Evolutionary conservation across 2,329 filamentous ascomycete species (phyloP).

Genomic region (Tothia fuscella): DNA sequence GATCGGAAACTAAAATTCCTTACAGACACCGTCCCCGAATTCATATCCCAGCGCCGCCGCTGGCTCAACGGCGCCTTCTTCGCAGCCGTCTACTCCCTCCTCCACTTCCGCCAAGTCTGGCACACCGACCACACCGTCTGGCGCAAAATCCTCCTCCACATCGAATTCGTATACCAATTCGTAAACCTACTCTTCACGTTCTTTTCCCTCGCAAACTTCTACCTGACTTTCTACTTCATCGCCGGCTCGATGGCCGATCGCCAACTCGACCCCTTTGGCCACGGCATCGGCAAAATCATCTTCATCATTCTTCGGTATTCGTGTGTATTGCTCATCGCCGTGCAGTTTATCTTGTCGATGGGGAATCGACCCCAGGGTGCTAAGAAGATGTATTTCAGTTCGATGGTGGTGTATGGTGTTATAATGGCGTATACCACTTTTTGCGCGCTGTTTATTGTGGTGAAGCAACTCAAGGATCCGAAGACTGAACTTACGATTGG

Average conservation of each 20-base stretch:
- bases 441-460: constrained; percentile 76
- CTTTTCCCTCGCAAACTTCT: constrained; percentile 93
- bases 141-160: constrained; percentile 81
- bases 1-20: neutral
- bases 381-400: constrained; percentile 75
- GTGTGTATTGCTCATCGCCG: constrained; percentile 75
- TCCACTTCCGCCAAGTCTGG: constrained; percentile 92
- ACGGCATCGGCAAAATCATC: constrained; percentile 71
- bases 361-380: constrained; percentile 94
- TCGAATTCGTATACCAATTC: constrained; percentile 93
- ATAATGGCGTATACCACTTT: constrained; percentile 97
- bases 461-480: constrained; percentile 55
- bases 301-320: constrained; percentile 79
- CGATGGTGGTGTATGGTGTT: constrained; percentile 79
- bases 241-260: constrained; percentile 77
- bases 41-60: constrained; percentile 87
- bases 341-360: constrained; percentile 93
- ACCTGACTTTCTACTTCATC: constrained; percentile 97
- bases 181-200: constrained; percentile 89
- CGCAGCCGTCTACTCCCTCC: constrained; percentile 90
- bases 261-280: constrained; percentile 78
- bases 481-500: constrained; percentile 54
- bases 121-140: constrained; percentile 78
- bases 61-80: constrained; percentile 99
- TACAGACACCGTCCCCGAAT: constrained; percentile 83